A percentile compares a stretch with the other conserved stretches of the same genome.
Conservation (phyloP, 2,329 filamentous ascomycete genomes). For the Exophiala sideris region DNA sequence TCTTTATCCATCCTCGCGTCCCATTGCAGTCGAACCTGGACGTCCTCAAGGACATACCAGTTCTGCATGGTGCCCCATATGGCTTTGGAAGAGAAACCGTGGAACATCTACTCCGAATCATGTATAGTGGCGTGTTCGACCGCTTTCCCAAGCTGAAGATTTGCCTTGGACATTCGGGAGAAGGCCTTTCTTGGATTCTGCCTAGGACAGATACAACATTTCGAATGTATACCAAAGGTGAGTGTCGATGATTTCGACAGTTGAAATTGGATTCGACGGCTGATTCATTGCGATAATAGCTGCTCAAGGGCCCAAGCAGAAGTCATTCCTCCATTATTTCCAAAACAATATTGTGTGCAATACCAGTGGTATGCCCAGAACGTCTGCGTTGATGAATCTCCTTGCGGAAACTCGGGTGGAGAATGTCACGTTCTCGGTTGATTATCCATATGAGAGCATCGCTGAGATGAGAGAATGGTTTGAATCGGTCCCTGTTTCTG, state of each 20-base stretch:
- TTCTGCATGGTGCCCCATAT: conserved; percentile 29
- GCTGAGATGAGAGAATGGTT: conserved; percentile 21
- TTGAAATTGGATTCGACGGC: too few species aligned
- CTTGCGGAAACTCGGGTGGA: conserved; percentile 37
- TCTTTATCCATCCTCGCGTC: conserved; percentile 51
- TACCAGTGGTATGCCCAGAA: conserved; percentile 22
- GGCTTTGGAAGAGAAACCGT: conserved; percentile 38
- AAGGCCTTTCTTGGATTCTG: conserved; percentile 54
- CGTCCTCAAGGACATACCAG: conserved; percentile 24
- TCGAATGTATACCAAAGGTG: conserved; percentile 9
- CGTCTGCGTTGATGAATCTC: conserved; percentile 37
- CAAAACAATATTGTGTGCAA: conserved; percentile 13
- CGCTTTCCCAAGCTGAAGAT: conserved; percentile 53
- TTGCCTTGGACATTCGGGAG: conserved; percentile 52
- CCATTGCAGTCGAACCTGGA: conserved; percentile 10
- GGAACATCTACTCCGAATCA: conserved; percentile 42
- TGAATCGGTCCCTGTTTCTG: conserved; percentile 9
- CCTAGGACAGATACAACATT: conserved; percentile 20
- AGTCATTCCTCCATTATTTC: conserved; percentile 12
- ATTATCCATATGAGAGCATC: conserved; percentile 30
- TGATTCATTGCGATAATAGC: not conserved
- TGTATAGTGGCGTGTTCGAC: conserved; percentile 55
- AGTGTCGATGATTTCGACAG: not conserved
- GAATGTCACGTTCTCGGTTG: conserved; percentile 39
- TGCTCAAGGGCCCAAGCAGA: conserved; percentile 13